Conservation (phyloP, 1,139 yeast species). For the Candida sanyaensis region DNA sequence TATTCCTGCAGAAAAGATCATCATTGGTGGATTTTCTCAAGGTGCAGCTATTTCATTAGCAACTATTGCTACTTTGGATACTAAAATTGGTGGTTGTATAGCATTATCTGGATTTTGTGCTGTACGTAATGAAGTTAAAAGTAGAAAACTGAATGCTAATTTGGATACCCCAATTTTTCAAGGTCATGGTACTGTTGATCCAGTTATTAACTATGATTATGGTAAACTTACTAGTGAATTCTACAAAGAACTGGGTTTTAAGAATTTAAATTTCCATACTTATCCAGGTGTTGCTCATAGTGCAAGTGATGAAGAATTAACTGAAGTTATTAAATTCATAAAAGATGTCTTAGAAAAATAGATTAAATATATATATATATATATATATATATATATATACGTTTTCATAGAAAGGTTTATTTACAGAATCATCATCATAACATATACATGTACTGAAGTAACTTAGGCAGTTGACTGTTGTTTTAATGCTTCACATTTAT, state of each 20-base stretch:
- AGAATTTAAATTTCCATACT: slow-evolving; percentile 53
- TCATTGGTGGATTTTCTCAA: slow-evolving; percentile 93
- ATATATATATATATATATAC: slow-evolving; percentile 2
- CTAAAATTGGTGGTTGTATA: slow-evolving; percentile 75
- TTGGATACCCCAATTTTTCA: slow-evolving; percentile 75
- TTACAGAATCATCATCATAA: too few species aligned
- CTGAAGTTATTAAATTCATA: slow-evolving; percentile 59
- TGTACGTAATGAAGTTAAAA: slow-evolving; percentile 40
- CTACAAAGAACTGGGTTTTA: slow-evolving; percentile 51
- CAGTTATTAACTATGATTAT: slow-evolving; percentile 52
- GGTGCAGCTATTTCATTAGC: slow-evolving; percentile 86
- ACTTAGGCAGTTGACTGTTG: neutral
- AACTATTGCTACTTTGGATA: slow-evolving; percentile 41
- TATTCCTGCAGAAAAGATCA: slow-evolving; percentile 67
- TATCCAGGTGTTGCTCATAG: slow-evolving; percentile 72
- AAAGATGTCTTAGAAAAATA: slow-evolving; percentile 15
- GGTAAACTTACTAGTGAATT: slow-evolving; percentile 54
- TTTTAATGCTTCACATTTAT: slow-evolving; percentile 15
- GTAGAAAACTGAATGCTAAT: slow-evolving; percentile 37
- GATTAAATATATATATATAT: neutral
- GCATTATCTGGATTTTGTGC: slow-evolving; percentile 82
- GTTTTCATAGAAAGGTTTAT: too few species aligned
- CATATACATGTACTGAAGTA: neutral
- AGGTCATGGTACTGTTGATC: slow-evolving; percentile 85
- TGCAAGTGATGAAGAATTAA: slow-evolving; percentile 65